Evolutionary conservation across 2,329 filamentous ascomycete genomes (phyloP), one percentile per base, ranked within the genome.

Genomic region (Fusarium sambucinum): DNA sequence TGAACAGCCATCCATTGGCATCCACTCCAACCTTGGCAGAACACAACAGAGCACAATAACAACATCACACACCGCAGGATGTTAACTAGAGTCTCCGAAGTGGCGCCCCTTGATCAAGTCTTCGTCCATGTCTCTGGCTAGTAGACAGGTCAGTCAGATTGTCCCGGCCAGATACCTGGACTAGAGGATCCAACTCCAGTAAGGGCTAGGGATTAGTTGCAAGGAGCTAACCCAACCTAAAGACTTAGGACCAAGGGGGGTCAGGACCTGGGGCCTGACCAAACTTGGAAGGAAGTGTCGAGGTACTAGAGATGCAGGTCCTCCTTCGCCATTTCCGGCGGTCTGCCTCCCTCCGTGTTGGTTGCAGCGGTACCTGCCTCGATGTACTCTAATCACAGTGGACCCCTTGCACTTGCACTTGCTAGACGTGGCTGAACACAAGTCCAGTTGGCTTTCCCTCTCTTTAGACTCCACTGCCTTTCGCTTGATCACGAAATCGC

Each of bases 401-500:
- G 67, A 68, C 67, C 66, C 67, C 60, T 70, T 59, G 71, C 71
- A 65, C 72, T 64, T 53, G 58, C 21, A 50, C 58, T 53, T 60
- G 44, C 55, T 60, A 38, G 58, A 48, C 59, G 66, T 74, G 72
- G 72, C 72, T 74, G 72, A 74, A 74, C 72, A 70, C 69, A 71
- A 61, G 66, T 63, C 63, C 59, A 68, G 62, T 71, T 65, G 47
- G 58, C 67, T 66, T 74, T 74, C 64, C 70, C 69, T 69, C 58
- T 63, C 69, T 52, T 42, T 46, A 38, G 47, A 50, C 47, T 50
- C 47, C 41, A 46, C 59, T 64, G 35, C 62, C 56, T 68, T 68
- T 62, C 54, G 42, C 45, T 70, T 71, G 65, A 74, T 73, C 72
- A 72, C 67, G 71, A 74, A 73, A 72, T 73, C 70, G 59, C 70